Conservation (phyloP, 345 rosid genomes). For the Citrus australasica region DNA sequence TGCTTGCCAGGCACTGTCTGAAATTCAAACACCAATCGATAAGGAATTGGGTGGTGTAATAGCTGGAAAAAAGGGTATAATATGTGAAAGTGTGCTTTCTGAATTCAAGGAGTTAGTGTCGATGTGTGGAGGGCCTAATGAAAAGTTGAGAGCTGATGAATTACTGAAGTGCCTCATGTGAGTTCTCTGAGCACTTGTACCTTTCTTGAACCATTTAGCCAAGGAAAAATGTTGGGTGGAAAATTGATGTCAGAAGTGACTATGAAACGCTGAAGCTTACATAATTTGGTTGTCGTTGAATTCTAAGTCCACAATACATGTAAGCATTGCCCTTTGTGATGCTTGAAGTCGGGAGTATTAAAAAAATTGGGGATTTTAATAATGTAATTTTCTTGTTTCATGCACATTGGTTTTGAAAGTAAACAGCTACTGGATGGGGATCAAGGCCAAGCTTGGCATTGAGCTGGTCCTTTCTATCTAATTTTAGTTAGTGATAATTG, state of each 20-base stretch:
- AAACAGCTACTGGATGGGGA: not conserved
- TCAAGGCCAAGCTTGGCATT: not conserved
- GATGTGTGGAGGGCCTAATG: constrained; percentile 36
- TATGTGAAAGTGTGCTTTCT: constrained; percentile 11
- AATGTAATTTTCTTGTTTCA: not conserved
- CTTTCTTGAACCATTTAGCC: not conserved
- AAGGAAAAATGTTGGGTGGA: not conserved
- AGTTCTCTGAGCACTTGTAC: constrained; percentile 23
- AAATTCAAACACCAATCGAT: constrained; percentile 9
- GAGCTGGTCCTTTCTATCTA: not conserved
- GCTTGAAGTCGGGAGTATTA: not conserved
- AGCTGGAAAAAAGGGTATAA: constrained; percentile 8
- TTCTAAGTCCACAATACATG: not conserved
- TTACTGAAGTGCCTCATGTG: constrained; percentile 57
- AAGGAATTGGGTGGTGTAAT: constrained; percentile 7
- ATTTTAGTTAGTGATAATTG: not conserved
- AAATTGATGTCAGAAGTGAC: not conserved
- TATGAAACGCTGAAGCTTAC: not conserved
- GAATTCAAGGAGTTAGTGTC: constrained; percentile 10
- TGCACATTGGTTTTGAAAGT: not conserved
- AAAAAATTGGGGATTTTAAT: not conserved
- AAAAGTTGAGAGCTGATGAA: constrained; percentile 64
- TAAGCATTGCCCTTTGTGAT: not conserved
- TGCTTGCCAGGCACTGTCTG: not conserved
- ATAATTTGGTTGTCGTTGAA: not conserved